Base-by-base conservation (phyloP, 305 asterid species). In the Caryopteris hybrid region DNA sequence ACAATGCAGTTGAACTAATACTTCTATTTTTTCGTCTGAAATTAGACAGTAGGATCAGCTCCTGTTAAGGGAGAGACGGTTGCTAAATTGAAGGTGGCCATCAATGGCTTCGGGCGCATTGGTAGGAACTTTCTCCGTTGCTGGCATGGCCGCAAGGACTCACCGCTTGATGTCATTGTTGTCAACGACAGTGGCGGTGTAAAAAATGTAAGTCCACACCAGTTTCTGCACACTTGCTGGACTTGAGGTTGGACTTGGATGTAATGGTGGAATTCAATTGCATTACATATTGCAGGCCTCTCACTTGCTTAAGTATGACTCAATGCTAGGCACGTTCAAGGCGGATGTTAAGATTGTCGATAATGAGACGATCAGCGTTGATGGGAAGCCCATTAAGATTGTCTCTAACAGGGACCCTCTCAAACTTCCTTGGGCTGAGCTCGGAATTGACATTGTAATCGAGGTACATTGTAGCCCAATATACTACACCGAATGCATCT, bases 121-220 rank as follows among this genome's bases (percentile, higher is more conserved):
- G 99, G 99, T 3, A 75, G 99, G 79, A 93, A 93, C 95, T 93
- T 93, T 80, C 97, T 93, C 50, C 90, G 97, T n/a, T 93, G 97
- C 86, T 93, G 99, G 99, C 99, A 93, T 34, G 99, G 97, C 5
- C 89, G 97, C 51, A 84, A 91, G 74, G 88, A 91, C 67, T 91
- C 97, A 16, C 99, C 97, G 8, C 89, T 91, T 3, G 99, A 94
- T 2, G 99, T 94, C 12, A 55, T 94, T 29, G 91, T 91, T 6
- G 86, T 91, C 74, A 94, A 94, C 50, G 97, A 94, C 89, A 94
- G 96, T 62, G 97, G 95, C 0, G 96, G 99, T 81, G 99, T 94
- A 12, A 94, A 88, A 77, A 94, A 91, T 22, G 97, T 89, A 80
- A 69, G 93, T 68, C 22, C 14, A 55, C n/a, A n/a, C 4, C 4